Evolutionary conservation across 1,139 yeast species (phyloP).

Genomic region (Lodderomyces metapsilosis): DNA sequence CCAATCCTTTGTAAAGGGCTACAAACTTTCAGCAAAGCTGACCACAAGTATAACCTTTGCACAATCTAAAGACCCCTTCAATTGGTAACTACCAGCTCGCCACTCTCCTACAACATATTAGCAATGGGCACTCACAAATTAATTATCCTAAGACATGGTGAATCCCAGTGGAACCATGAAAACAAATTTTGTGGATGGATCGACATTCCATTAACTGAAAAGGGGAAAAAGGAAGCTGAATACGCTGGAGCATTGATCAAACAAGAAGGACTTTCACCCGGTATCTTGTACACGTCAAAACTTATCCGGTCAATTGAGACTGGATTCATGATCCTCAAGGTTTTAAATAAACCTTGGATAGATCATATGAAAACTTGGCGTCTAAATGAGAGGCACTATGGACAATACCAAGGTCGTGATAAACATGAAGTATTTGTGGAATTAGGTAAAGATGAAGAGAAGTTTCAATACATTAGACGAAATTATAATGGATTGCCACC

Average conservation of each 20-base stretch:
- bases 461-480: conserved; percentile 64
- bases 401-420: conserved; percentile 65
- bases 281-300: conserved; percentile 62
- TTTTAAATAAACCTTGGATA: conserved; percentile 43
- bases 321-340: conserved; percentile 56
- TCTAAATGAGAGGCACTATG: conserved; percentile 77
- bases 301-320: conserved; percentile 66
- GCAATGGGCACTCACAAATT: conserved; percentile 31
- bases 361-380: conserved; percentile 63
- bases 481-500: conserved; percentile 73
- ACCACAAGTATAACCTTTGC: no score
- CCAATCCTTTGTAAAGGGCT: no score
- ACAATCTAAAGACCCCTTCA: no score
- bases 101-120: neutral
- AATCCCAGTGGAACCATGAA: conserved; percentile 68
- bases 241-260: conserved; percentile 56
- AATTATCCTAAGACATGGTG: conserved; percentile 70
- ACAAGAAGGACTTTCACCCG: conserved; percentile 42
- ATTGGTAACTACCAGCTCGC: neutral
- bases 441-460: conserved; percentile 52
- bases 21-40: no score
- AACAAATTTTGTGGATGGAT: conserved; percentile 82
- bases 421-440: conserved; percentile 53
- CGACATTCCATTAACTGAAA: conserved; percentile 62
- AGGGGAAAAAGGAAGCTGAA: conserved; percentile 62